These are phyloP conservation scores for Aphanomyces cochlioides DNA, from an alignment of 352 stramenopile genomes.

Conservation along the genomic window DNA sequence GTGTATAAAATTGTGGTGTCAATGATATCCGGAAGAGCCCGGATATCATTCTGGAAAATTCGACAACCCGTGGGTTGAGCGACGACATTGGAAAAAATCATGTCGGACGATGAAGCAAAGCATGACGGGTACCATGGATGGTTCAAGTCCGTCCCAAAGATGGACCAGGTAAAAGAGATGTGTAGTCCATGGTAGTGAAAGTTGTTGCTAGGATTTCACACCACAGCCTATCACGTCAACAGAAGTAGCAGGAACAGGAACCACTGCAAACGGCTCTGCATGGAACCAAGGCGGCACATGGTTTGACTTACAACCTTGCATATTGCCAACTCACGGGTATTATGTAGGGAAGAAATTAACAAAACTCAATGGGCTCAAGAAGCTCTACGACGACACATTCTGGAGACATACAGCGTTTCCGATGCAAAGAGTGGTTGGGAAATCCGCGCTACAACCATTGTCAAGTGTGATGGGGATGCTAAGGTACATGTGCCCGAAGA, in stretches of 20 bases:
- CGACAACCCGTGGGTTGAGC: constrained; percentile 8
- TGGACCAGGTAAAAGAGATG: constrained; percentile 44
- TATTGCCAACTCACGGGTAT: background rate
- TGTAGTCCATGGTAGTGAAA: background rate
- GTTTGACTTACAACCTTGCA: constrained; percentile 34
- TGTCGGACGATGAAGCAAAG: constrained; percentile 54
- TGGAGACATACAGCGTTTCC: constrained; percentile 55
- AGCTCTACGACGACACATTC: constrained; percentile 63
- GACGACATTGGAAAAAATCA: constrained; percentile 31
- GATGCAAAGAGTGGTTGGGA: constrained; percentile 44
- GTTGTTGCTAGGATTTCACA: constrained; percentile 57
- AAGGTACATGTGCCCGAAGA: constrained; percentile 44
- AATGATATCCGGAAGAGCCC: too few species aligned
- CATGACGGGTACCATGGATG: constrained; percentile 82
- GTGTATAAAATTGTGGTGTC: too few species aligned
- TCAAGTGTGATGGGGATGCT: constrained; percentile 67
- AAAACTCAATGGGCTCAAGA: constrained; percentile 77
- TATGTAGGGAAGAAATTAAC: constrained; percentile 69
- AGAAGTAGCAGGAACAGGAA: constrained; percentile 29
- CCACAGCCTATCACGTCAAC: constrained; percentile 51
- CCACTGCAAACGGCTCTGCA: constrained; percentile 41
- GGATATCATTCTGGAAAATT: constrained; percentile 6
- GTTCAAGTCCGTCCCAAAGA: constrained; percentile 86
- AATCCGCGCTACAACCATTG: constrained; percentile 63
- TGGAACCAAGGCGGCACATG: constrained; percentile 81